phyloP scores from a whole-genome alignment of 768 basidiomycete genomes.

The Hygrocybe coccinea region DNA sequence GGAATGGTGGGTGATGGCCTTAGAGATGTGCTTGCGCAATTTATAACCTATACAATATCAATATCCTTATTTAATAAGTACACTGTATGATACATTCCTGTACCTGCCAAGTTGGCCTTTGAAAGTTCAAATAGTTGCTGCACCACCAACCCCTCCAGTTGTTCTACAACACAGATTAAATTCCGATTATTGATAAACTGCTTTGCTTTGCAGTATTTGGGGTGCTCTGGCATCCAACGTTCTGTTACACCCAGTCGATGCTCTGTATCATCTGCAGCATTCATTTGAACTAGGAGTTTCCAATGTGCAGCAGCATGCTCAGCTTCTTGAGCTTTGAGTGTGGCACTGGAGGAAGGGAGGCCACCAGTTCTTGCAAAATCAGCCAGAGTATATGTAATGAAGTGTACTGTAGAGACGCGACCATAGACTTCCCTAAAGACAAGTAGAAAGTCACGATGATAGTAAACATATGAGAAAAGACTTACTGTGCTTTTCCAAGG shows the following conservation, averaged over 20 bases:
- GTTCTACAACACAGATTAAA: constrained; percentile 17
- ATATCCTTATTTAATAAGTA: background rate
- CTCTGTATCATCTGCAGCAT: constrained; percentile 11
- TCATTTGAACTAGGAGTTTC: background rate
- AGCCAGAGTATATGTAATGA: background rate
- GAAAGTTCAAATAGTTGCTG: constrained; percentile 27
- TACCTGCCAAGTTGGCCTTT: constrained; percentile 23
- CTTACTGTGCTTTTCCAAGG: constrained; percentile 11
- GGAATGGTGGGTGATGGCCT: constrained; percentile 22
- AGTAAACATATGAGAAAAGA: background rate
- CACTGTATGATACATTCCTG: constrained; percentile 15
- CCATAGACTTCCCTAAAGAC: constrained; percentile 1
- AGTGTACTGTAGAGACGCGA: background rate
- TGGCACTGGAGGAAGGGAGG: background rate
- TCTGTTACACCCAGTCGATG: constrained; percentile 6
- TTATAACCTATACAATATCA: constrained; percentile 23
- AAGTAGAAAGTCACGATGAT: background rate
- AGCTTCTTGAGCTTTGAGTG: background rate
- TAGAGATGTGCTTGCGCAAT: constrained; percentile 28
- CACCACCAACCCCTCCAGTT: constrained; percentile 28
- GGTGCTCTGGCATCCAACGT: constrained; percentile 11
- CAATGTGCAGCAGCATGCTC: background rate
- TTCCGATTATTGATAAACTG: background rate
- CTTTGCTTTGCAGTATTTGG: constrained; percentile 10
- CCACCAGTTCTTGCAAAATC: background rate